Evolutionary conservation across 495 filamentous ascomycete genomes (phyloP).

Genomic region (Lophium mytilinum): DNA sequence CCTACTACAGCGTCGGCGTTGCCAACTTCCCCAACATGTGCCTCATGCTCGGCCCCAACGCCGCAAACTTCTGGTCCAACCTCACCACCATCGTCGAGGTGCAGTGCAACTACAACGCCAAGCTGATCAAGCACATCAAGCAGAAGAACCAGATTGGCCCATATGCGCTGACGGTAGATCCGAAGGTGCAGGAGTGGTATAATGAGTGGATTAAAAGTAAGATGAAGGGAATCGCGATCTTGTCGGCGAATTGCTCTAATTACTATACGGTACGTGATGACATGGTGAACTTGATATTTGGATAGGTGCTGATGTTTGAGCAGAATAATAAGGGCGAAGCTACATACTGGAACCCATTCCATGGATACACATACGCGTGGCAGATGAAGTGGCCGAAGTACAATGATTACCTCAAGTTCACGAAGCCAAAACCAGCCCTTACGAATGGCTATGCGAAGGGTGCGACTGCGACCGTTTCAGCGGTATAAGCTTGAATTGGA

Average conservation of each 20-base stretch:
- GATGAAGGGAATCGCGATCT: background rate
- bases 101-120: background rate
- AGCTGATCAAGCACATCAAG: background rate
- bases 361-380: background rate
- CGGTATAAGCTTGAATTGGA: background rate
- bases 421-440: background rate
- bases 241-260: background rate
- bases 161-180: background rate
- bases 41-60: background rate
- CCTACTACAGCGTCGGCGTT: background rate
- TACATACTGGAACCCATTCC: background rate
- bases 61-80: background rate
- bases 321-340: background rate
- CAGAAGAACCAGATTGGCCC: background rate
- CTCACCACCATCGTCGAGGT: background rate
- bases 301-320: background rate
- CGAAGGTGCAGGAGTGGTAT: background rate
- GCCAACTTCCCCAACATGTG: background rate
- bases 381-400: background rate
- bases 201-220: background rate
- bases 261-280: background rate
- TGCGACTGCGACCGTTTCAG: background rate
- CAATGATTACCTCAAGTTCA: background rate
- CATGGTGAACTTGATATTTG: background rate
- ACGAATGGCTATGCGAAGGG: background rate